These are phyloP conservation scores for Candida sonorensis DNA, from an alignment of 805 yeast species.

Conservation along the genomic window DNA sequence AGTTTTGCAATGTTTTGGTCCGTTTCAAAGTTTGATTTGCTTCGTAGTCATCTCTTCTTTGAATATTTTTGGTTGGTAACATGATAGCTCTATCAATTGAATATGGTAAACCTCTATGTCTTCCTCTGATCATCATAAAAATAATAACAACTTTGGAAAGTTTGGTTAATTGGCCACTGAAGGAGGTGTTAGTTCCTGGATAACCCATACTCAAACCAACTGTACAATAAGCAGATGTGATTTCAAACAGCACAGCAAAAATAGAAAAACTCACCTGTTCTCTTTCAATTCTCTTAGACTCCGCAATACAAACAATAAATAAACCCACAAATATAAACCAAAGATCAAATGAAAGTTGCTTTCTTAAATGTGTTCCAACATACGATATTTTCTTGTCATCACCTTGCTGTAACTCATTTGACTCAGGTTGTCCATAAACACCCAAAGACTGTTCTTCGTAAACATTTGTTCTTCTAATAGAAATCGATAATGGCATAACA, in stretches of 20 bases:
- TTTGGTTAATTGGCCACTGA: slow-evolving; percentile 62
- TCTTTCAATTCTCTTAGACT: slow-evolving; percentile 53
- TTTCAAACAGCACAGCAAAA: slow-evolving; percentile 75
- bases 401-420: slow-evolving; percentile 28
- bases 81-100: slow-evolving; percentile 90
- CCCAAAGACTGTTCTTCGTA: slow-evolving; percentile 97
- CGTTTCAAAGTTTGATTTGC: slow-evolving; percentile 36
- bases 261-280: slow-evolving; percentile 47
- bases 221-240: slow-evolving; percentile 93
- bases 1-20: slow-evolving; percentile 16
- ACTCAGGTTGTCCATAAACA: slow-evolving; percentile 43
- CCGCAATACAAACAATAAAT: slow-evolving; percentile 82
- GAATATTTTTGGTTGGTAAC: slow-evolving; percentile 65
- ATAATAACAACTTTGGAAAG: slow-evolving; percentile 79
- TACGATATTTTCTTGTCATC: slow-evolving; percentile 50
- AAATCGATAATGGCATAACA: slow-evolving; percentile 91
- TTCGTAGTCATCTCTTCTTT: slow-evolving; percentile 53
- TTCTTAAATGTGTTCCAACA: slow-evolving; percentile 81
- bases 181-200: slow-evolving; percentile 58
- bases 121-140: slow-evolving; percentile 88
- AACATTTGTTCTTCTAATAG: slow-evolving; percentile 93
- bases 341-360: slow-evolving; percentile 86
- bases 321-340: slow-evolving; percentile 90
- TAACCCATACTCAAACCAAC: slow-evolving; percentile 91
- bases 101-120: slow-evolving; percentile 95